phyloP scores from a whole-genome alignment of 106 monocot species.

The Phalaenopsis equestris region DNA sequence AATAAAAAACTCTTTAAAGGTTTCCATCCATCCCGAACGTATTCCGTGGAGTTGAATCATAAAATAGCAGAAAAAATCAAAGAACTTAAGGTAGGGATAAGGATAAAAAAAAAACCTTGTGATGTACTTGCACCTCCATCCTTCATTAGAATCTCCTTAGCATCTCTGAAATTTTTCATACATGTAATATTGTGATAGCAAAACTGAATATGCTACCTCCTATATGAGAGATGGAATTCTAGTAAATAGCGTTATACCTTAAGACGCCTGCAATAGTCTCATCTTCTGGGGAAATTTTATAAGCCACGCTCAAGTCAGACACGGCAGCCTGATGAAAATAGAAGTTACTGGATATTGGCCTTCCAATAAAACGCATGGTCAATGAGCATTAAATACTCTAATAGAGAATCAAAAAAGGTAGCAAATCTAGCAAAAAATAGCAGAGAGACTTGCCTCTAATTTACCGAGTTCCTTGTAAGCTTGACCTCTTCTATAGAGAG shows the following conservation, averaged over 20 bases:
- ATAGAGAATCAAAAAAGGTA: background rate
- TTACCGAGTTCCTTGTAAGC: slow-evolving; percentile 89
- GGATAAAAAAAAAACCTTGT: slow-evolving; percentile 18
- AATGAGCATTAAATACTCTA: background rate
- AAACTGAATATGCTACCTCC: background rate
- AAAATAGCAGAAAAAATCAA: background rate
- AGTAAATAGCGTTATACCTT: slow-evolving; percentile 30
- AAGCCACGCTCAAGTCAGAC: slow-evolving; percentile 63
- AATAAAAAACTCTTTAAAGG: background rate
- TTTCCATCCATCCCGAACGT: background rate
- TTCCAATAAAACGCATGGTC: background rate
- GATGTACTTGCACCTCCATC: slow-evolving; percentile 14
- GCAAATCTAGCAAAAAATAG: background rate
- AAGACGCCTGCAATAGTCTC: slow-evolving; percentile 77
- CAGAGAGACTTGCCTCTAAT: slow-evolving; percentile 43
- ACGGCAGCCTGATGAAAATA: slow-evolving; percentile 56
- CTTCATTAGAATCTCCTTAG: slow-evolving; percentile 40
- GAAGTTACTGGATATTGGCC: background rate
- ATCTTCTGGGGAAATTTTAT: slow-evolving; percentile 84
- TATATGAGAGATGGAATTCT: background rate
- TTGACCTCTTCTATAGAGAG: slow-evolving; percentile 97
- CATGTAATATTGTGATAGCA: background rate
- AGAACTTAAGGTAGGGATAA: background rate
- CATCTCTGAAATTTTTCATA: slow-evolving; percentile 41
- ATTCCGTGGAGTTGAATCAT: background rate